These are phyloP conservation scores for Hypoxylon crocopeplum DNA, from an alignment of 495 filamentous ascomycete species.

Conservation along the genomic window DNA sequence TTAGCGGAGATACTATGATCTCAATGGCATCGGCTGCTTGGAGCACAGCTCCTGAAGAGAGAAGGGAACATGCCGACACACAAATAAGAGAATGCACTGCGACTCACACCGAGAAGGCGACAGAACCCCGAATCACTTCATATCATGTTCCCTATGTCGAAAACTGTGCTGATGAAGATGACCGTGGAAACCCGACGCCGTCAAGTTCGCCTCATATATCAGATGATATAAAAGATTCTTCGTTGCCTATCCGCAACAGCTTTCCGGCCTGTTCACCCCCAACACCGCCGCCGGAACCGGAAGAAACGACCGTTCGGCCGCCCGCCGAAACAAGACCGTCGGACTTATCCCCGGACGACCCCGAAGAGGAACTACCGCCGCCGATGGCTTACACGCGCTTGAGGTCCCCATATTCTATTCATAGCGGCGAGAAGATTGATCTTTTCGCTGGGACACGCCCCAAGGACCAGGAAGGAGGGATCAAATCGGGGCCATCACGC, in stretches of 20 bases:
- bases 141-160: not conserved
- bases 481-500: no score
- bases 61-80: not conserved
- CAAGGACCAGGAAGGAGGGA: no score
- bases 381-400: no score
- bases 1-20: not conserved
- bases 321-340: not conserved
- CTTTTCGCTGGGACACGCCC: no score
- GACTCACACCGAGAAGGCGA: not conserved
- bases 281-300: not conserved
- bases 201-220: not conserved
- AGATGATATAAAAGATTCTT: not conserved
- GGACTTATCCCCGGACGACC: no score
- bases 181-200: not conserved
- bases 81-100: not conserved
- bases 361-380: no score
- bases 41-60: not conserved
- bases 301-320: not conserved
- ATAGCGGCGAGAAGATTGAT: no score
- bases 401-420: no score
- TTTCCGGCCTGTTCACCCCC: not conserved
- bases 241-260: not conserved
- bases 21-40: not conserved
- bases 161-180: not conserved
- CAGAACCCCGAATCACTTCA: not conserved